Conservation (phyloP, 768 basidiomycete species). For the Pleurotus pulmonarius region DNA sequence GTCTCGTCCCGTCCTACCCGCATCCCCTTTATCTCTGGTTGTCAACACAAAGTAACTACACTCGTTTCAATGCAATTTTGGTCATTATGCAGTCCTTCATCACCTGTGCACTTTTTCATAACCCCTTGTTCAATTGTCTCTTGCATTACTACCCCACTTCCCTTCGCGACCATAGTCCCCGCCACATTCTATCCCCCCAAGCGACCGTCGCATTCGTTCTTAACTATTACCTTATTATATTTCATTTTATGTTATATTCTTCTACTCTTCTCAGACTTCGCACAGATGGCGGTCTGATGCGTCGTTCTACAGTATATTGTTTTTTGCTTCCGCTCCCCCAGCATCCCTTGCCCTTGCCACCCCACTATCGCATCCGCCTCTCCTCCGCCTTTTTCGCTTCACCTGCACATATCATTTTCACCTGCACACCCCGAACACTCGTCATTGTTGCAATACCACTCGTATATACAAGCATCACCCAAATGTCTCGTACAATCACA, state of each 20-base stretch:
- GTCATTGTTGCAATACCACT: constrained; percentile 15
- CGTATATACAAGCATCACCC: constrained; percentile 18
- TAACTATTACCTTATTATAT: constrained; percentile 79
- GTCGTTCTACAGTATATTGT: constrained; percentile 25
- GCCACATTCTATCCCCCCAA: constrained; percentile 11
- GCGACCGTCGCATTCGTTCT: constrained; percentile 49
- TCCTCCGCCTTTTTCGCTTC: constrained; percentile 24
- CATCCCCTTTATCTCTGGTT: constrained; percentile 37
- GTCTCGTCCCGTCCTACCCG: constrained; percentile 21
- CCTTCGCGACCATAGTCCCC: constrained; percentile 4
- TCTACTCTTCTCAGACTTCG: constrained; percentile 16
- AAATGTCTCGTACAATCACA: constrained; percentile 7
- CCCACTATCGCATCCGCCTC: constrained; percentile 17
- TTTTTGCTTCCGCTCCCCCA: constrained; percentile 17
- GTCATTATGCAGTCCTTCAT: constrained; percentile 10
- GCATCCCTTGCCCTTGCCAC: constrained; percentile 7
- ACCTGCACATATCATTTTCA: constrained; percentile 40
- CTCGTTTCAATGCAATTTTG: constrained; percentile 25
- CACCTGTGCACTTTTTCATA: constrained; percentile 12
- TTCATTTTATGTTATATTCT: constrained; percentile 24
- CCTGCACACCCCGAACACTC: constrained; percentile 12
- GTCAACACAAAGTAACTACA: constrained; percentile 32
- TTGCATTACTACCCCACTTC: constrained; percentile 15
- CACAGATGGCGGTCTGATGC: constrained; percentile 2
- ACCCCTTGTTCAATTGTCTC: constrained; percentile 2